phyloP scores from a whole-genome alignment of 2,329 filamentous ascomycete genomes.

The Ophiostoma pallidulum region DNA sequence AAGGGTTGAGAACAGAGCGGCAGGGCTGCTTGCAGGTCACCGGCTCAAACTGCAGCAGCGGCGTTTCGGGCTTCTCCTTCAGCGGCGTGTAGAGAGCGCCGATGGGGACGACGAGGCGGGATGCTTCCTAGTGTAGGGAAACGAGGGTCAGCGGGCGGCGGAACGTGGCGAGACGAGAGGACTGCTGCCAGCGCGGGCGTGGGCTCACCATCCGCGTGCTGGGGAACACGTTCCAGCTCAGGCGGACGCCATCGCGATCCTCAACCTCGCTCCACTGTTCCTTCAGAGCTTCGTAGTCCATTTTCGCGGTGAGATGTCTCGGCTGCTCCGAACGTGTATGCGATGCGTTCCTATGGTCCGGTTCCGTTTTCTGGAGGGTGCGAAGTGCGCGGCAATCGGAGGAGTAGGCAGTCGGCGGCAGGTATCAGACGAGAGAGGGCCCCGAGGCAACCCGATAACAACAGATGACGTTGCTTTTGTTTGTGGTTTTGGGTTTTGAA shows the following conservation, averaged over 20 bases:
- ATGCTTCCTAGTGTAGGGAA: slow-evolving; percentile 62
- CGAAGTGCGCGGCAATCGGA: too few species aligned
- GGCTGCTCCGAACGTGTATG: too few species aligned
- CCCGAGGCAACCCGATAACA: too few species aligned
- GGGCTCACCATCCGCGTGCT: slow-evolving; percentile 83
- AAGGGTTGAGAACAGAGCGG: slow-evolving; percentile 91
- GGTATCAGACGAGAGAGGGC: too few species aligned
- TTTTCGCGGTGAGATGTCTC: slow-evolving; percentile 31
- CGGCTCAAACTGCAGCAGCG: slow-evolving; percentile 88
- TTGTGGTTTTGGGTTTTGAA: too few species aligned
- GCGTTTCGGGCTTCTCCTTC: slow-evolving; percentile 87
- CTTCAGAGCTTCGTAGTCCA: slow-evolving; percentile 91
- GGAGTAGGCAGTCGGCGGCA: too few species aligned
- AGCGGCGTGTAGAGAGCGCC: slow-evolving; percentile 91
- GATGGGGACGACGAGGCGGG: slow-evolving; percentile 87
- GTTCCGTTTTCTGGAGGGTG: background rate
- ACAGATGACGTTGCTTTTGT: too few species aligned
- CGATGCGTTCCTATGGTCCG: background rate
- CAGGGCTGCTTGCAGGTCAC: slow-evolving; percentile 95
- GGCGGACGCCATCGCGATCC: slow-evolving; percentile 86
- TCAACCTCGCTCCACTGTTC: slow-evolving; percentile 96
- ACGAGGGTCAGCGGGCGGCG: background rate
- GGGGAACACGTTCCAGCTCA: slow-evolving; percentile 98
- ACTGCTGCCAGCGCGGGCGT: background rate
- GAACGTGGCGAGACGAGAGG: background rate